Evolutionary conservation across 192 early-diverging fungal genomes (phyloP), one percentile per base, ranked within the genome.

Genomic region (Gorgonomyces haynaldii): DNA sequence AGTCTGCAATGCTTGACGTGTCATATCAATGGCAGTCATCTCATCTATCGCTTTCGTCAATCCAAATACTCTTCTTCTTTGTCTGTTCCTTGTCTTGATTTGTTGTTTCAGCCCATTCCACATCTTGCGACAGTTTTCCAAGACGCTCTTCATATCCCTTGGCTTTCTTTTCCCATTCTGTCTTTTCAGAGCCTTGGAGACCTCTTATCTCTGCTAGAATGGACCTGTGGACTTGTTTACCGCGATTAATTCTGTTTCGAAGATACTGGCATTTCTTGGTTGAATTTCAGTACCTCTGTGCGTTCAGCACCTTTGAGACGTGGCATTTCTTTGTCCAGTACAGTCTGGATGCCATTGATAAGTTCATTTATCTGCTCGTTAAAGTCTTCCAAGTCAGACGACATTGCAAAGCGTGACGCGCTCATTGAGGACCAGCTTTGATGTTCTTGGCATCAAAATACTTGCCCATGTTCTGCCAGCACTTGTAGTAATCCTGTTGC

Each of bases 401-500:
- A n/a, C n/a, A n/a, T n/a, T n/a, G n/a, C n/a, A n/a, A n/a, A n/a
- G n/a, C n/a, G n/a, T n/a, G n/a, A n/a, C n/a, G n/a, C n/a, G n/a
- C n/a, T 31, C 12, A 31, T 31, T 31, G 30, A 22, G 39, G 39
- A 6, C 39, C 39, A 22, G 39, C 39, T 6, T 40, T 40, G 16
- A 22, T 41, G 13, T 58, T 61, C 22, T 13, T 57, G 9, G 59
- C 54, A 49, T 66, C 53, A 53, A 75, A 75, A 30, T 57, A 28
- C 68, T 70, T 68, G 9, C 50, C 47, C 40, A 85, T 66, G 17
- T 60, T 72, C 53, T 76, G 64, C 93, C 93, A 96, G n/a, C 80
- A 82, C 65, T 84, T 67, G 64, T 78, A 88, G 66, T 96, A 96
- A 55, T 90, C 77, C 25, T 67, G 58, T 62, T 96, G 89, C 2